Evolutionary conservation across 2,329 filamentous ascomycete genomes (phyloP), one percentile per base, ranked within the genome.

Genomic region (Huntiella omanensis): DNA sequence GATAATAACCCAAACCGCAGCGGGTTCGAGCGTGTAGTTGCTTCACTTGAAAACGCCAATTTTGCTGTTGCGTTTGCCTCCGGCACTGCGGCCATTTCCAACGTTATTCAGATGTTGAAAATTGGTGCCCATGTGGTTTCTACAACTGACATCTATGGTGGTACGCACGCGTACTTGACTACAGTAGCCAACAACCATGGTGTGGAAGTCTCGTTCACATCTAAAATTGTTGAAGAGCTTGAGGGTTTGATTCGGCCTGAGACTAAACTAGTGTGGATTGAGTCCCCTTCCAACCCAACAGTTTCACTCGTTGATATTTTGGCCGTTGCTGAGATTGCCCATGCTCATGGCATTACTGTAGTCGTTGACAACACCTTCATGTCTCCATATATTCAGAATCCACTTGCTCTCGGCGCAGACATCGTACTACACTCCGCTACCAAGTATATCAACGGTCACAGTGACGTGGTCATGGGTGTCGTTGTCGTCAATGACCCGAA

Each of bases 331-430:
- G 76, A 75, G 22, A 72, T 81, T 47, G 91, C 91, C 13, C 91
- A 96, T 62, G 69, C 80, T 56, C 83, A 84, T 58, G 87, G 87
- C 51, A 84, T 96, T 57, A 70, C 84, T 59, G 91, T 98, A 36
- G 91, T 98, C 13, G 91, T 98, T 37, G 91, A 98, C 69, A 98
- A 98, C 69, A 98, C 91, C 15, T 98, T 98, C 70, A 71, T 96
- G 59, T 88, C 81, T 51, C 91, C 91, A 32, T 98, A 96, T 61
- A 74, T 96, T 41, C 91, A 98, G 66, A 96, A 94, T 64, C 91
- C 91, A 3, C 76, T 98, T 47, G 80, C 91, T 59, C 84, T 88
- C 60, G 91, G 91, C 55, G 91, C 91, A 54, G 91, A 98, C 62
- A 87, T 96, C 53, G 88, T 96, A 54, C 82, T 96, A 38, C 88